Conservation (phyloP, 805 yeast species). For the Pichia cabralensis region DNA sequence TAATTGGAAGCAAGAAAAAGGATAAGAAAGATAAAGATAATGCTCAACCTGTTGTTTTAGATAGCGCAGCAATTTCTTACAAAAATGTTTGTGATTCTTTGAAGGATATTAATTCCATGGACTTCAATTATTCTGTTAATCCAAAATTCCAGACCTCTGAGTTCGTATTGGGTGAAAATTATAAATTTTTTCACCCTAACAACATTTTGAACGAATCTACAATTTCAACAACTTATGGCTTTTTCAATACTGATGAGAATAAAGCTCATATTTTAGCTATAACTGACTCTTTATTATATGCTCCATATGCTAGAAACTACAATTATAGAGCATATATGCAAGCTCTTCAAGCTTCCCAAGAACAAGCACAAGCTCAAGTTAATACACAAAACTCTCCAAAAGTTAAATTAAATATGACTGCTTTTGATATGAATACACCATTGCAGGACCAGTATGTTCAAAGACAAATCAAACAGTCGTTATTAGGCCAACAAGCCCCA, state of each 20-base stretch:
- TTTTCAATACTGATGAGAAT: conserved; percentile 11
- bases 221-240: conserved; percentile 10
- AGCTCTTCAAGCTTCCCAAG: conserved; percentile 8
- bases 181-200: too few relatives aligned
- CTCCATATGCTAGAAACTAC: conserved; percentile 26
- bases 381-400: too few relatives aligned
- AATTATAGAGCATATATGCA: conserved; percentile 16
- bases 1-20: conserved; percentile 14
- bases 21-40: conserved; percentile 22
- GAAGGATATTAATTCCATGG: conserved; percentile 16
- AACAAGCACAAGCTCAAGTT: conserved; percentile 11
- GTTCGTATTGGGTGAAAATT: too few relatives aligned
- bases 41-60: conserved; percentile 14
- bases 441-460: conserved; percentile 19
- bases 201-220: conserved; percentile 8
- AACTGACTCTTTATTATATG: conserved; percentile 24
- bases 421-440: conserved; percentile 9
- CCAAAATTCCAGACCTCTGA: conserved; percentile 15
- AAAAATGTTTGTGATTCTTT: conserved; percentile 20
- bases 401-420: conserved; percentile 1
- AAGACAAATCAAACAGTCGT: conserved; percentile 23
- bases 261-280: conserved; percentile 18
- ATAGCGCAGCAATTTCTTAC: conserved; percentile 18
- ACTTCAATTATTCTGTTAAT: conserved; percentile 18
- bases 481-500: too few relatives aligned